Evolutionary conservation across 1,284 basidiomycete genomes (phyloP).

Genomic region (Cutaneotrichosporon sp.): DNA sequence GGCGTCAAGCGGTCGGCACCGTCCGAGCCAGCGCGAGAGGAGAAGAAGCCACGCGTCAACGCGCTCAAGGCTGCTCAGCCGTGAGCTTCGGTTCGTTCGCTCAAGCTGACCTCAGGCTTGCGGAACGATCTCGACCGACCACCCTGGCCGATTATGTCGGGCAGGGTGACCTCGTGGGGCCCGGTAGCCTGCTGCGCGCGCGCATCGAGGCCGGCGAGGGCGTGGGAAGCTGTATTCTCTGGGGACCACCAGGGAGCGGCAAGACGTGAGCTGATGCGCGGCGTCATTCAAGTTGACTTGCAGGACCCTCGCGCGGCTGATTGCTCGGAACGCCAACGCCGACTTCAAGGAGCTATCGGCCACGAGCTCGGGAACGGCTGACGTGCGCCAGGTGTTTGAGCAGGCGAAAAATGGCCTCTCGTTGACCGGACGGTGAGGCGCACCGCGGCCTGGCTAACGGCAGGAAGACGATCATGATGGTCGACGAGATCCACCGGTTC

Average conservation of each 20-base stretch:
- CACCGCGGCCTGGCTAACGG: slow-evolving; percentile 6
- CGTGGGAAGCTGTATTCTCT: slow-evolving; percentile 51
- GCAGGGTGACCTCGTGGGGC: slow-evolving; percentile 48
- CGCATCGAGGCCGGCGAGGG: slow-evolving; percentile 47
- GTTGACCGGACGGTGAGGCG: slow-evolving; percentile 65
- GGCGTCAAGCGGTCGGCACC: slow-evolving; percentile 5
- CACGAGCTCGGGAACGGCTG: slow-evolving; percentile 70
- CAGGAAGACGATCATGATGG: slow-evolving; percentile 48
- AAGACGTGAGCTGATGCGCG: slow-evolving; percentile 49
- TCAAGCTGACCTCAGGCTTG: slow-evolving; percentile 35
- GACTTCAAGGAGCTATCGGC: slow-evolving; percentile 76
- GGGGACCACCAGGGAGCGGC: slow-evolving; percentile 53
- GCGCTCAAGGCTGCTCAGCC: slow-evolving; percentile 49
- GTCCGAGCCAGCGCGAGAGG: not conserved
- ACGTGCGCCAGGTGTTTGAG: slow-evolving; percentile 77
- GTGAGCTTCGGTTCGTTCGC: slow-evolving; percentile 29
- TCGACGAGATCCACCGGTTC: slow-evolving; percentile 85
- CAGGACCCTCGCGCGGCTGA: slow-evolving; percentile 48
- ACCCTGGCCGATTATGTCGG: slow-evolving; percentile 43
- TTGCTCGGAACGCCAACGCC: slow-evolving; percentile 55
- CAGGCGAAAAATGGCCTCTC: slow-evolving; percentile 72
- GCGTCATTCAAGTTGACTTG: not conserved
- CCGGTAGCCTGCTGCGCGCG: slow-evolving; percentile 45
- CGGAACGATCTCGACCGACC: slow-evolving; percentile 48
- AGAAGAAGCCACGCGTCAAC: slow-evolving; percentile 30